Percentiles rank a stretch among this genome's conserved stretches.
Conservation (phyloP, 345 rosid species). For the Streptanthus diversifolius region DNA sequence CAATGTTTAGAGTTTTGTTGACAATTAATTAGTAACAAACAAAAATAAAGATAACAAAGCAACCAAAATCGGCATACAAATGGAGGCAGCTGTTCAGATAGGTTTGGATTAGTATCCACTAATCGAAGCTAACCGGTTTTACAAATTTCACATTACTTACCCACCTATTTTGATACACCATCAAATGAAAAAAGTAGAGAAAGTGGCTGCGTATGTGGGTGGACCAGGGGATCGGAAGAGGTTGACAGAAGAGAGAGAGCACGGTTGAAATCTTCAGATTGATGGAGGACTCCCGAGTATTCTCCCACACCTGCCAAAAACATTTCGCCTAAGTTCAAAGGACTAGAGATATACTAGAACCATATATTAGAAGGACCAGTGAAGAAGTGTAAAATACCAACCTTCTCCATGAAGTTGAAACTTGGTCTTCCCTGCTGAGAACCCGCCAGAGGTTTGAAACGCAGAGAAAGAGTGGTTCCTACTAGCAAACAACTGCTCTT, state of each 20-base stretch:
- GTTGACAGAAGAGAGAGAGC: conserved; percentile 99
- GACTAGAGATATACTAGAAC: background rate
- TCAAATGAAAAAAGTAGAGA: conserved; percentile 22
- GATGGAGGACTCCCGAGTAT: conserved; percentile 44
- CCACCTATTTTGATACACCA: conserved; percentile 20
- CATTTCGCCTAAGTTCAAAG: background rate
- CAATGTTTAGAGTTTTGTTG: background rate
- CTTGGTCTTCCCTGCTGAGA: conserved; percentile 28
- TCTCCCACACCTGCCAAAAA: conserved; percentile 52
- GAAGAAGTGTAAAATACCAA: background rate
- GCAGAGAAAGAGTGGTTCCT: conserved; percentile 36
- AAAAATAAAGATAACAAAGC: background rate
- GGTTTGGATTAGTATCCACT: background rate
- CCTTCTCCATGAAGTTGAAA: conserved; percentile 17
- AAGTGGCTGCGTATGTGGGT: conserved; percentile 18
- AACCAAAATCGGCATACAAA: background rate
- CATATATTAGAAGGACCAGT: background rate
- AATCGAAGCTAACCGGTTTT: conserved; percentile 3
- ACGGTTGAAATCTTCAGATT: conserved; percentile 65
- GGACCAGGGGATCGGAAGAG: conserved; percentile 33
- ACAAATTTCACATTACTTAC: conserved; percentile 10
- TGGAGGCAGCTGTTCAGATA: background rate
- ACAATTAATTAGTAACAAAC: background rate
- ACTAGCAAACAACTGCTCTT: conserved; percentile 38
- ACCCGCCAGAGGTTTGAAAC: conserved; percentile 40